Percentiles rank a stretch among this genome's conserved stretches.
phyloP scores from a whole-genome alignment of 257 asterid species.

The Fraxinus pennsylvanica region DNA sequence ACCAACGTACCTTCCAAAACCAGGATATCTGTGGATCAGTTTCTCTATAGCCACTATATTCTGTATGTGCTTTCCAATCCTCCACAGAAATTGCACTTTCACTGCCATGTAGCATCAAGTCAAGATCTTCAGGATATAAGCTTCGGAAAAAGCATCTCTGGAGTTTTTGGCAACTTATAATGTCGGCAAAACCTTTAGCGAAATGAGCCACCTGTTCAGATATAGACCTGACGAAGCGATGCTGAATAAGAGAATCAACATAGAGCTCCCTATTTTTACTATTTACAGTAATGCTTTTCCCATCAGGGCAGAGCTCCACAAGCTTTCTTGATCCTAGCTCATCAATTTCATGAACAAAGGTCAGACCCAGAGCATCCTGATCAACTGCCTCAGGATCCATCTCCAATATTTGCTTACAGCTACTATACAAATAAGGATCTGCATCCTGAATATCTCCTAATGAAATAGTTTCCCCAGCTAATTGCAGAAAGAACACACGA shows the following conservation, averaged over 20 bases:
- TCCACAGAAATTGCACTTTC: constrained; percentile 74
- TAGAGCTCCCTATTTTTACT: constrained; percentile 74
- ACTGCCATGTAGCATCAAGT: constrained; percentile 80
- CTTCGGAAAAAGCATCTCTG: constrained; percentile 64
- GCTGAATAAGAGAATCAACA: constrained; percentile 72
- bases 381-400: constrained; percentile 86
- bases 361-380: constrained; percentile 82
- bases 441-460: constrained; percentile 84
- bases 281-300: constrained; percentile 60
- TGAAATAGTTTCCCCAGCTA: constrained; percentile 63
- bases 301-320: constrained; percentile 73
- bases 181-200: constrained; percentile 71
- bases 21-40: constrained; percentile 79
- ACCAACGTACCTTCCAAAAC: constrained; percentile 89
- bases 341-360: constrained; percentile 75
- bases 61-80: constrained; percentile 94
- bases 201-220: constrained; percentile 67
- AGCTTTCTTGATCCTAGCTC: constrained; percentile 79
- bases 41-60: constrained; percentile 70
- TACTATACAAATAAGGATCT: constrained; percentile 76
- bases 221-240: constrained; percentile 67
- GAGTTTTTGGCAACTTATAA: constrained; percentile 41
- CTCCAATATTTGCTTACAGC: constrained; percentile 91
- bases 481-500: constrained; percentile 73
- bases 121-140: constrained; percentile 79